These are phyloP conservation scores for Podila epigama DNA, from an alignment of 192 early-diverging fungal genomes.

Conservation along the genomic window DNA sequence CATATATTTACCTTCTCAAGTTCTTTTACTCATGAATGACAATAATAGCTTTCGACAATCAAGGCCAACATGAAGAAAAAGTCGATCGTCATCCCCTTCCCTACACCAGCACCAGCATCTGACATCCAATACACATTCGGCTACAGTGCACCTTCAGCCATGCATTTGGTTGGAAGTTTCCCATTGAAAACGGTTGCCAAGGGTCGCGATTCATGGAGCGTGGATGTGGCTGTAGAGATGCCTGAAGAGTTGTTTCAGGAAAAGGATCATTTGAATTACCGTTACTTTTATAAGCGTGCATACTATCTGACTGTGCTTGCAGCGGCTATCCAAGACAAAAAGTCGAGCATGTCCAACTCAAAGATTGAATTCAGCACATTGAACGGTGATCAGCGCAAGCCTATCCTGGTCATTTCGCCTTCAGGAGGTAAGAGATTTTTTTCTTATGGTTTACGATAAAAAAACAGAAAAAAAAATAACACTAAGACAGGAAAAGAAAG, in stretches of 20 bases:
- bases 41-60: slow-evolving; percentile 51
- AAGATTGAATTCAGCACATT: slow-evolving; percentile 59
- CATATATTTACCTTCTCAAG: neutral
- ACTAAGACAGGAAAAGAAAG: too few relatives aligned
- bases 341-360: slow-evolving; percentile 56
- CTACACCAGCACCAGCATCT: slow-evolving; percentile 73
- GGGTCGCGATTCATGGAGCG: slow-evolving; percentile 67
- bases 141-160: slow-evolving; percentile 75
- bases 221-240: slow-evolving; percentile 94
- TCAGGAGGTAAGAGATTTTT: slow-evolving; percentile 48
- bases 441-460: neutral
- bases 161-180: slow-evolving; percentile 90
- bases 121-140: slow-evolving; percentile 81
- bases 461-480: too few relatives aligned
- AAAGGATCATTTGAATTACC: slow-evolving; percentile 91
- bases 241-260: slow-evolving; percentile 87
- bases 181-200: slow-evolving; percentile 78
- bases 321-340: slow-evolving; percentile 54
- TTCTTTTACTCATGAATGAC: neutral
- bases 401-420: slow-evolving; percentile 67
- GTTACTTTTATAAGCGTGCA: slow-evolving; percentile 96
- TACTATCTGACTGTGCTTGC: slow-evolving; percentile 88
- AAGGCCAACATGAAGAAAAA: slow-evolving; percentile 59
- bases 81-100: slow-evolving; percentile 74
- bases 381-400: slow-evolving; percentile 69